phyloP scores from a whole-genome alignment of 768 basidiomycete species.

The Leccinum longicurvipes region DNA sequence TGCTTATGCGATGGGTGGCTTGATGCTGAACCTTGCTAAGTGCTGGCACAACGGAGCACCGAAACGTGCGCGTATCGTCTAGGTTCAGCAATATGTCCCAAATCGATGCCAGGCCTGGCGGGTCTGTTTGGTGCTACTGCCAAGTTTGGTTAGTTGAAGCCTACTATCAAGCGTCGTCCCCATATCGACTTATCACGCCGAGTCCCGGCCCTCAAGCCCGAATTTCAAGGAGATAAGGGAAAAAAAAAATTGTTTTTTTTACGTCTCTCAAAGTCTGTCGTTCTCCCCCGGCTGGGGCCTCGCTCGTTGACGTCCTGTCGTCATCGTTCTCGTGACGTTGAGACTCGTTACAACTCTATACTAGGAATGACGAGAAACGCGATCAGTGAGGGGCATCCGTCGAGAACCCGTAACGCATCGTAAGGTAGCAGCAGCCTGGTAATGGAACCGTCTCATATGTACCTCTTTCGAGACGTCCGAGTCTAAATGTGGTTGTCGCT shows the following conservation, averaged over 20 bases:
- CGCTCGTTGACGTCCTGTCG: background rate
- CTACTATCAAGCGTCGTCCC: background rate
- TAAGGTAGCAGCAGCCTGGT: no score
- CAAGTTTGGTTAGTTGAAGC: background rate
- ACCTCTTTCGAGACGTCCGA: background rate
- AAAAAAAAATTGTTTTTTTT: background rate
- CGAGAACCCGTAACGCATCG: background rate
- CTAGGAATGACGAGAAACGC: background rate
- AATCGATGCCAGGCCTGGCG: background rate
- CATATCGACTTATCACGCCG: background rate
- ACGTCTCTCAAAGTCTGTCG: background rate
- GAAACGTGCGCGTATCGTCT: background rate
- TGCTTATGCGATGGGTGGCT: background rate
- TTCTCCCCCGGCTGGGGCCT: background rate
- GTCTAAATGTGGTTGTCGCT: background rate
- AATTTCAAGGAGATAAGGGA: background rate
- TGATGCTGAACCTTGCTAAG: background rate
- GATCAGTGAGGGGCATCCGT: background rate
- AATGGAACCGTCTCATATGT: background rate
- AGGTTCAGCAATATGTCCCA: background rate
- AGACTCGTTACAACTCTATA: background rate
- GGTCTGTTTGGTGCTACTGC: background rate
- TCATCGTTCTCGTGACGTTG: background rate
- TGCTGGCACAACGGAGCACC: background rate
- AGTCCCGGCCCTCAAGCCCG: background rate